Conservation (phyloP, 208 protist genomes). For the Kentomonas sorsogonicus region DNA sequence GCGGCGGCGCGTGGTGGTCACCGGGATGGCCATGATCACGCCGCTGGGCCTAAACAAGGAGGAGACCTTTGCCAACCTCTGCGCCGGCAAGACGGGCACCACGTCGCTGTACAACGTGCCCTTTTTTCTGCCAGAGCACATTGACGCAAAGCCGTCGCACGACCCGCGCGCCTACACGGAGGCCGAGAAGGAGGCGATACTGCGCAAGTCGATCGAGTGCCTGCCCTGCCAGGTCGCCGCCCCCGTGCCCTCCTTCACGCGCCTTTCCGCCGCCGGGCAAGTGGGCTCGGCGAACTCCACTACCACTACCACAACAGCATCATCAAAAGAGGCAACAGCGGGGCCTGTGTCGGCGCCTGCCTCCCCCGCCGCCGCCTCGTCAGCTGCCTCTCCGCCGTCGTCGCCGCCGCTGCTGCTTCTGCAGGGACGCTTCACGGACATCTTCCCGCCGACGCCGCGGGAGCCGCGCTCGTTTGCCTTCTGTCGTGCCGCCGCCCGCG, state of each 20-base stretch:
- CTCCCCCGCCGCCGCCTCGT: too few species aligned
- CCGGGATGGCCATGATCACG: slow-evolving; percentile 92
- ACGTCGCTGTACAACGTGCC: slow-evolving; percentile 30
- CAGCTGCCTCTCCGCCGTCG: too few species aligned
- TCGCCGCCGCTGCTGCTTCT: too few species aligned
- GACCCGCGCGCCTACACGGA: too few species aligned
- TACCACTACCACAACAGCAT: slow-evolving; percentile 1
- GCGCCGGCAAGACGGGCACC: slow-evolving; percentile 56
- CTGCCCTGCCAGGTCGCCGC: slow-evolving; percentile 73
- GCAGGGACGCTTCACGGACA: too few species aligned
- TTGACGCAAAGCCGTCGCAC: slow-evolving; percentile 45
- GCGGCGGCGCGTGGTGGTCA: slow-evolving; percentile 92
- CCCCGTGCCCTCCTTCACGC: slow-evolving; percentile 29
- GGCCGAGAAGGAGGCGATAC: slow-evolving; percentile 20
- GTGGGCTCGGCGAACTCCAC: too few species aligned
- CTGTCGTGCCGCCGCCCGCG: slow-evolving; percentile 35
- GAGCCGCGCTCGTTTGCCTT: slow-evolving; percentile 55
- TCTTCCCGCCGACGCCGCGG: slow-evolving; percentile 50
- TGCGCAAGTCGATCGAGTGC: slow-evolving; percentile 30
- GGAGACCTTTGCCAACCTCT: slow-evolving; percentile 72
- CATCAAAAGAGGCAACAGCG: neutral
- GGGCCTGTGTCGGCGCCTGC: too few species aligned
- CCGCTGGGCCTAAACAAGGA: slow-evolving; percentile 82
- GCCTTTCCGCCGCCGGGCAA: too few species aligned
- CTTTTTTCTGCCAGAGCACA: slow-evolving; percentile 52